Evolutionary conservation across 2,329 filamentous ascomycete species (phyloP), one percentile per base, ranked within the genome.

Genomic region (Colletotrichum gloeosporioides): DNA sequence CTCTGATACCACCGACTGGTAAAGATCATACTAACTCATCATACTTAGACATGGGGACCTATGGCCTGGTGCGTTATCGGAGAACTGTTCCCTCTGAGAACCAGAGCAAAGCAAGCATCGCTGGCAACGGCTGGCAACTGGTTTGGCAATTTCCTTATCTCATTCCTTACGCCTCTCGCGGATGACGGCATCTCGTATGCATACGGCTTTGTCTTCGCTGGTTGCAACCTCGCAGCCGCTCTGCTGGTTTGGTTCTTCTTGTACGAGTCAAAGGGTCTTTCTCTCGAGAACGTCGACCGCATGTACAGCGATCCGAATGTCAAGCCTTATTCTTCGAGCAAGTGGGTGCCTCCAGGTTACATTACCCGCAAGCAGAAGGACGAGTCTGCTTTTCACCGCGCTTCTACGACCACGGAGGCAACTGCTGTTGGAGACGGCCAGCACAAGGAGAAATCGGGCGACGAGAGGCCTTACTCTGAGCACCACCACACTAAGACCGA

Each of bases 281-380:
- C 91, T 15, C 88, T 95, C n/a, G 93, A 95, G 84, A 92, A 94
- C 79, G 91, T 95, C 73, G 93, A 95, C 82, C 89, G 90, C 69
- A 93, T 94, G 92, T 95, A 95, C 82, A 88, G 92, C 64, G 85
- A 92, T 25, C 84, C 79, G 4, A 78, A 87, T 57, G 87, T 94
- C n/a, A 90, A 90, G 82, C 89, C 93, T 4, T 92, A 91, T 89
- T 89, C 88, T 81, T 92, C 90, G 79, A 82, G 85, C 76, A 85
- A 88, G 77, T 94, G 89, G 89, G 83, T 85, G 44, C 87, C 87
- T 16, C 84, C 84, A 1, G 87, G 87, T n/a, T 88, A 87, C 77
- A 79, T 84, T 76, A 88, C 83, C 67, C 84, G 84, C 70, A 83
- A 81, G 81, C 76, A 84, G 73, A 80, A 84, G 69, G 84, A 86